Evolutionary conservation across 495 filamentous ascomycete species (phyloP), one percentile per base, ranked within the genome.

Genomic region (Podospora australis): DNA sequence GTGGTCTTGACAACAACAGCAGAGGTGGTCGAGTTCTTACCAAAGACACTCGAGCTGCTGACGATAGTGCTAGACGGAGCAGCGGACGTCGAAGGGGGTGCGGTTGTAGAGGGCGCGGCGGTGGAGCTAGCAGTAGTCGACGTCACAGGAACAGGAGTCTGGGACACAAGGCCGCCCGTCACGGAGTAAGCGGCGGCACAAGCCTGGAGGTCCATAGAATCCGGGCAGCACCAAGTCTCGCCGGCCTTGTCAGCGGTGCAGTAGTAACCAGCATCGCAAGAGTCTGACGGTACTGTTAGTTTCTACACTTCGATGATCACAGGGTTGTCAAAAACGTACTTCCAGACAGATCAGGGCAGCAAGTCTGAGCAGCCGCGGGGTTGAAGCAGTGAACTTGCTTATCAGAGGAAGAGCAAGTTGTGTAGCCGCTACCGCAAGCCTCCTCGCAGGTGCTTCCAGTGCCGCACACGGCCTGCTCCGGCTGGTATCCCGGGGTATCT

Each of bases 251-350:
- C 69, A 41, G 60, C 56, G 2, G 70, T 59, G 60, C 72, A 75
- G 58, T 70, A 75, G 59, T 67, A 74, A 14, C 70, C 72, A 14
- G 53, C 40, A 21, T 74, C 71, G 56, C 72, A 75, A 26, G 72
- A 69, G 53, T 66, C 72, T 75, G 44, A 30, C 3, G 25, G 9
- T 13, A 30, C 46, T 16, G 28, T 43, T 44, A 44, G 54, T 65
- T 36, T n/a, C n/a, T 14, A 8, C 13, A 41, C 13, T 22, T 9
- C 7, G 5, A 16, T 16, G 11, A 25, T 1, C 16, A 23, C 21
- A 22, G 23, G 1, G 26, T 40, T n/a, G 48, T 38, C 8, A 26
- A 32, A 24, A 6, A 66, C 69, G 44, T 58, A 75, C 72, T 68
- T 51, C 72, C 72, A 39, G 60, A 62, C 41, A 52, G 45, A 34